Evolutionary conservation across 1,284 basidiomycete genomes (phyloP).

Genomic region (Ceratobasidium papillatum): DNA sequence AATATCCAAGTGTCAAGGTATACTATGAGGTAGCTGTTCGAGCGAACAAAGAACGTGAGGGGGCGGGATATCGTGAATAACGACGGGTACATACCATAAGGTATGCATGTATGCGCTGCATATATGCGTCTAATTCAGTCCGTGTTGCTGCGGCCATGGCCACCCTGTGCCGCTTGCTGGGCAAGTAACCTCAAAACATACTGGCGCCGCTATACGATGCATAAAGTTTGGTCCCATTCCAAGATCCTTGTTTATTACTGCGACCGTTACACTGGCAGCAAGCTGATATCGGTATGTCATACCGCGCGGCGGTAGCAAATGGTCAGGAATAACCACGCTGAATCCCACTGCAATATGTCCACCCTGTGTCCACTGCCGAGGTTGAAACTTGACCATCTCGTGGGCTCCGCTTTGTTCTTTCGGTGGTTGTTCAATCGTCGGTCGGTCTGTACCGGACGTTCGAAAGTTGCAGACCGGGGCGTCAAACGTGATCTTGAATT

Average conservation of each 20-base stretch:
- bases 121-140: constrained; percentile 25
- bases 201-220: constrained; percentile 14
- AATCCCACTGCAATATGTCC: constrained; percentile 28
- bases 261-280: constrained; percentile 19
- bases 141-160: constrained; percentile 4
- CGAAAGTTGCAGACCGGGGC: not conserved
- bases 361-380: constrained; percentile 19
- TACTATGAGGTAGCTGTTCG: not conserved
- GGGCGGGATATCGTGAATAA: not conserved
- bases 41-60: not conserved
- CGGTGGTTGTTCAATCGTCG: not conserved
- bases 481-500: constrained; percentile 17
- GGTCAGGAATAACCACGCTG: not conserved
- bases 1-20: not conserved
- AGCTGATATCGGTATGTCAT: constrained; percentile 10
- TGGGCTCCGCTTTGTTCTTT: not conserved
- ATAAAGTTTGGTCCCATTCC: constrained; percentile 26
- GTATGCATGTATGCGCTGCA: constrained; percentile 1
- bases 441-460: constrained; percentile 1
- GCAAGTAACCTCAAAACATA: constrained; percentile 7
- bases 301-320: constrained; percentile 13
- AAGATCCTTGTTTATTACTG: constrained; percentile 29
- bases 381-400: constrained; percentile 6
- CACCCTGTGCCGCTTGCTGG: not conserved
- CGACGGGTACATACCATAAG: not conserved